Base-by-base conservation (phyloP, 352 stramenopile genomes). In the Globisporangium polare region DNA sequence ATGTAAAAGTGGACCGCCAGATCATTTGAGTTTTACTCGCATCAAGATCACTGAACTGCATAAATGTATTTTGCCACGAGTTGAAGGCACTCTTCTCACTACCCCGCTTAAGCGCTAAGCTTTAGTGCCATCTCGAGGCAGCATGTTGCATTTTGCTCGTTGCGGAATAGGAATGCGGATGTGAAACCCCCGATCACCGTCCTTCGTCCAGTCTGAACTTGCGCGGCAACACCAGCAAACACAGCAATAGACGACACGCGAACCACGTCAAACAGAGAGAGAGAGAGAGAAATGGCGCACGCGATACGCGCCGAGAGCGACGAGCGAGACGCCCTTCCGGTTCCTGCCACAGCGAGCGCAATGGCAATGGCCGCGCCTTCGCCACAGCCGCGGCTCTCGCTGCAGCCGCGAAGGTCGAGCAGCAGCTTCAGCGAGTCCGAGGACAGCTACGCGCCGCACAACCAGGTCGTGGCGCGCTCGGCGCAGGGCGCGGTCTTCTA, bases 401-500 rank as follows among this genome's bases (percentile, higher is more conserved):
- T 67, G 15, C 61, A 58, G 22, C 33, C 54, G 26, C 58, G 53
- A 5, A 46, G 20, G 2, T 67, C 61, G n/a, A 62, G 37, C 47
- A 57, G 58, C 29, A 61, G 50, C 41, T 41, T 61, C 37, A 61
- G 58, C 24, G 63, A 68, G 22, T 56, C 43, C 1, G 59, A 71
- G 26, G 65, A 67, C 17, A 46, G 45, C 9, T 41, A 37, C 10
- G 22, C 45, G 17, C 29, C 60, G 46, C 59, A 77, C 33, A 83
- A 86, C 63, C 75, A 81, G 39, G 68, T 92, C 26, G 80, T 93
- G n/a, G 83, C 83, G 35, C 75, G 72, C 45, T 82, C 81, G 8
- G 50, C 71, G 46, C 74, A 88, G n/a, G 83, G 83, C 42, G 88
- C 79, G 15, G 78, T 71, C 24, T 87, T 91, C 60, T 90, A 89